These are phyloP conservation scores for Leccinellum luteum DNA, from an alignment of 768 basidiomycete genomes.

Conservation along the genomic window DNA sequence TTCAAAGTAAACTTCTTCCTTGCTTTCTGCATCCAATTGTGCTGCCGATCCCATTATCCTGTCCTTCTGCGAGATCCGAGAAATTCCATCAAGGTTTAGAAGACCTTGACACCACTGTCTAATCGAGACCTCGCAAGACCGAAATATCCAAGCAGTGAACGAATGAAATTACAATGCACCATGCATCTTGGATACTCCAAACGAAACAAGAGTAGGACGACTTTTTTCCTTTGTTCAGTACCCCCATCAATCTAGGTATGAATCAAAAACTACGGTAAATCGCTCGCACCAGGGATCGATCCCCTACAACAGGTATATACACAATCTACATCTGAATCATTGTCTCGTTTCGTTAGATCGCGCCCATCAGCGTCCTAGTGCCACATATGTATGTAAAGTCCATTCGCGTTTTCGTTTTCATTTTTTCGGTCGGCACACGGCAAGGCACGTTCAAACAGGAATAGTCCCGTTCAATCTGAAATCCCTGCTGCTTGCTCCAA, in stretches of 20 bases:
- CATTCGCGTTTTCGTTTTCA: background rate
- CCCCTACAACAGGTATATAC: background rate
- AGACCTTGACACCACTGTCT: background rate
- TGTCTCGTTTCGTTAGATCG: background rate
- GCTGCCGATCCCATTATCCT: background rate
- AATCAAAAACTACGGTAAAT: background rate
- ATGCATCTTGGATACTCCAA: too few species aligned
- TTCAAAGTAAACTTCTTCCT: background rate
- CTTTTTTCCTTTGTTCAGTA: background rate
- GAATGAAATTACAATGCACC: background rate
- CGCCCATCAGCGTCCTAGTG: background rate
- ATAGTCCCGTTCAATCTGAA: conserved; percentile 46
- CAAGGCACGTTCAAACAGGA: conserved; percentile 12
- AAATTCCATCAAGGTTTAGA: background rate
- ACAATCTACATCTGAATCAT: background rate
- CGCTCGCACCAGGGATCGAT: too few species aligned
- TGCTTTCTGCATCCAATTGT: too few species aligned
- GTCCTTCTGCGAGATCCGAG: background rate
- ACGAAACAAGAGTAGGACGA: too few species aligned
- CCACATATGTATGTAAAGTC: background rate
- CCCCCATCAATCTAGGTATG: background rate
- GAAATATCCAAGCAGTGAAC: background rate
- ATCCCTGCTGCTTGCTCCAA: conserved; percentile 72
- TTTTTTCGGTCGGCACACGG: background rate
- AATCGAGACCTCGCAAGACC: too few species aligned